phyloP scores from a whole-genome alignment of 768 basidiomycete species.

The Rhizopogon rudus region DNA sequence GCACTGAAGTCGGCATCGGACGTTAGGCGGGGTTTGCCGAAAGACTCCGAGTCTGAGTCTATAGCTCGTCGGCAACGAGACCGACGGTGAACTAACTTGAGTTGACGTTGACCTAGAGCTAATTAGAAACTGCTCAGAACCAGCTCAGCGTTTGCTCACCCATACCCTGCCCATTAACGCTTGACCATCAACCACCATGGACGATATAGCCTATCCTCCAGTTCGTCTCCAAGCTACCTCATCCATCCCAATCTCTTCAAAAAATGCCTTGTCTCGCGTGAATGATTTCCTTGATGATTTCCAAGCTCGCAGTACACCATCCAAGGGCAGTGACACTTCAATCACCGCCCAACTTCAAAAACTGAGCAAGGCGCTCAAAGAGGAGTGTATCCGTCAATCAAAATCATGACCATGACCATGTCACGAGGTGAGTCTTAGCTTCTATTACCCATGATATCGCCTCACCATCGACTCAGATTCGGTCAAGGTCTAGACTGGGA shows the following conservation, averaged over 20 bases:
- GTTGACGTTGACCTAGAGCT: no score
- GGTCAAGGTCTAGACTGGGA: background rate
- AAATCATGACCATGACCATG: background rate
- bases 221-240: conserved; percentile 38
- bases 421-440: background rate
- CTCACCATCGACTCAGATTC: no score
- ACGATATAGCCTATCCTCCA: conserved; percentile 43
- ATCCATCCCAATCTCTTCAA: conserved; percentile 33
- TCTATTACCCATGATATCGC: background rate
- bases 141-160: no score
- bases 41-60: background rate
- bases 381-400: conserved; percentile 27
- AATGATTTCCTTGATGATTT: conserved; percentile 47
- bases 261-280: conserved; percentile 34
- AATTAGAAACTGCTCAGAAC: no score
- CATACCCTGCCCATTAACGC: no score
- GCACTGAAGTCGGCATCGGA: no score
- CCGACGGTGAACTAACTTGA: no score
- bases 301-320: conserved; percentile 38
- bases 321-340: conserved; percentile 48
- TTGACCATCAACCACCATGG: conserved; percentile 30
- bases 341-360: conserved; percentile 59
- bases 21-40: no score
- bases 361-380: conserved; percentile 47
- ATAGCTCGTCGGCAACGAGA: no score